Conservation (phyloP, 164 flowering plant species). For the Liriodendron chinense region DNA sequence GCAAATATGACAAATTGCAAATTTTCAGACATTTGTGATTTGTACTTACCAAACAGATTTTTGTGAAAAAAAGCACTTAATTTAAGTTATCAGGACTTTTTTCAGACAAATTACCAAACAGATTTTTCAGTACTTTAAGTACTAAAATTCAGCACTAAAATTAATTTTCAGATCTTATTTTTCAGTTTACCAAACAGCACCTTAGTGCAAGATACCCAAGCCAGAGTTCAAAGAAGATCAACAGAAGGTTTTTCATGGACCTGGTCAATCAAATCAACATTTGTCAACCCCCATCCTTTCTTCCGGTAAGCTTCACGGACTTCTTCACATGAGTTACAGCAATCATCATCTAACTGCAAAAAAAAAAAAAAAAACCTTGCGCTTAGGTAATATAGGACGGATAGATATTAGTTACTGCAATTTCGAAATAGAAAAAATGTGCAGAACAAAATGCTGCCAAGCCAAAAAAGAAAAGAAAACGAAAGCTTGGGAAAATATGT, state of each 20-base stretch:
- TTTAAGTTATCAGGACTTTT: too few species aligned
- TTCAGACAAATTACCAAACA: too few species aligned
- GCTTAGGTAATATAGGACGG: background rate
- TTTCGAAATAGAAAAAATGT: background rate
- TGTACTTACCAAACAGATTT: too few species aligned
- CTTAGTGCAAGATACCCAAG: background rate
- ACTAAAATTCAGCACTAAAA: too few species aligned
- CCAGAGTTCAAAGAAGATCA: background rate
- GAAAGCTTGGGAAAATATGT: background rate
- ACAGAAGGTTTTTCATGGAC: conserved; percentile 25
- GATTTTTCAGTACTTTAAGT: too few species aligned
- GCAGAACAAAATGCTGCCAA: background rate
- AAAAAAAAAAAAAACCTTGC: background rate
- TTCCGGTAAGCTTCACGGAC: conserved; percentile 73
- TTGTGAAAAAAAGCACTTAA: too few species aligned
- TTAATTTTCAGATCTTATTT: too few species aligned
- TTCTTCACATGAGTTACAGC: conserved; percentile 81
- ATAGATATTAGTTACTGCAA: background rate
- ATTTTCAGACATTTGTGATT: too few species aligned
- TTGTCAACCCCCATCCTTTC: conserved; percentile 73
- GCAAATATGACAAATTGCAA: too few species aligned
- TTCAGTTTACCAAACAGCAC: too few species aligned
- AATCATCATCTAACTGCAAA: conserved; percentile 64
- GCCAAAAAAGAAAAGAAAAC: too few species aligned
- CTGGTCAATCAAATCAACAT: conserved; percentile 77